Percentiles rank a stretch among this genome's conserved stretches.
phyloP scores from a whole-genome alignment of 2,329 filamentous ascomycete species.

The Phoma sp. region DNA sequence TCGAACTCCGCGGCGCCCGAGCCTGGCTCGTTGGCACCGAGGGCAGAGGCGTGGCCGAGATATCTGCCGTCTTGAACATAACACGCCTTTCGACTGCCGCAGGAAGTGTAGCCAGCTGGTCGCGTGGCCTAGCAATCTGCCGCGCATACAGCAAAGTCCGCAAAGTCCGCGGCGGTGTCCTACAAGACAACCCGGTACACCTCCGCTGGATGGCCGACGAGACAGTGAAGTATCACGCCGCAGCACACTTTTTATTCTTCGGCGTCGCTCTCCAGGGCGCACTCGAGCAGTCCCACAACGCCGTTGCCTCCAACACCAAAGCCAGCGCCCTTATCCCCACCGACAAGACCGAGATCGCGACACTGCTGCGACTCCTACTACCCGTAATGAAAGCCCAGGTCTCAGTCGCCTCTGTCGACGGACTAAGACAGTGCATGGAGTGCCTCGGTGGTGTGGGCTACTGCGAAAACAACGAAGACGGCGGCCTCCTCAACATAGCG shows the following conservation, averaged over 20 bases:
- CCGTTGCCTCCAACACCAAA: constrained; percentile 30
- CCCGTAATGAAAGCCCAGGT: constrained; percentile 36
- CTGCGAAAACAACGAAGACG: constrained; percentile 66
- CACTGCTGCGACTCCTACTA: constrained; percentile 32
- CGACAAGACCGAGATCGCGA: constrained; percentile 19
- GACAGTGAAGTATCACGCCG: constrained; percentile 62
- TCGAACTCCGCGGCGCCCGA: constrained; percentile 57
- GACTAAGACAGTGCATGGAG: constrained; percentile 65
- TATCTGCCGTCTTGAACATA: constrained; percentile 72
- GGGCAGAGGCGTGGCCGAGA: constrained; percentile 71
- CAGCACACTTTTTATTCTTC: constrained; percentile 64
- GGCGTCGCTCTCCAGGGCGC: constrained; percentile 62
- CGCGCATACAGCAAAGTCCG: constrained; percentile 65
- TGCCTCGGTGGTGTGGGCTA: constrained; percentile 71
- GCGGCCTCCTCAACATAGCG: constrained; percentile 65
- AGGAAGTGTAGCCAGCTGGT: constrained; percentile 59
- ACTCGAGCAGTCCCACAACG: constrained; percentile 54
- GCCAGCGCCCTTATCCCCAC: constrained; percentile 30
- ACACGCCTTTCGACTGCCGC: constrained; percentile 66
- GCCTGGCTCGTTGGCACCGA: constrained; percentile 68
- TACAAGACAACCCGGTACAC: constrained; percentile 63
- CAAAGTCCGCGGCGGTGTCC: constrained; percentile 55
- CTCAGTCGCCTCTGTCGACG: constrained; percentile 51
- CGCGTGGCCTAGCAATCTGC: constrained; percentile 63
- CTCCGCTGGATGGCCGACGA: constrained; percentile 64